A percentile compares a stretch with the other conserved stretches of the same genome.
Evolutionary conservation across 305 asterid genomes (phyloP).

Genomic region (Fraxinus latifolia): DNA sequence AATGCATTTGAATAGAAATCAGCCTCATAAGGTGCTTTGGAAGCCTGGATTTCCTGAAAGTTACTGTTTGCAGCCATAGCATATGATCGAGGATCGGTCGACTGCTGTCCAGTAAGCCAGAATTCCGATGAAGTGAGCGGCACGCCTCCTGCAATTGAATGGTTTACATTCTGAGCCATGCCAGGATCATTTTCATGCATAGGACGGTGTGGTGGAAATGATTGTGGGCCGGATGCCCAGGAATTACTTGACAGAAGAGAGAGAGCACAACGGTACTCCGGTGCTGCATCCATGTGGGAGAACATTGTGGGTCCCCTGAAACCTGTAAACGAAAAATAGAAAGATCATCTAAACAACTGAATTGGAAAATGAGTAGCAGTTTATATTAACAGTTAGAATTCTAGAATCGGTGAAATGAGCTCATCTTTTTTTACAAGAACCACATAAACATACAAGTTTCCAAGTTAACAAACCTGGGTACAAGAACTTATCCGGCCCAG

Average conservation of each 20-base stretch:
- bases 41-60: constrained; percentile 45
- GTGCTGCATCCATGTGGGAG: constrained; percentile 52
- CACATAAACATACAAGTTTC: neutral
- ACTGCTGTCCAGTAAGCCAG: constrained; percentile 39
- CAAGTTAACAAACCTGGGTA: neutral
- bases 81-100: constrained; percentile 28
- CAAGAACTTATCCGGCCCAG: neutral
- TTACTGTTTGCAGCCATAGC: constrained; percentile 24
- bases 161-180: constrained; percentile 36
- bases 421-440: neutral
- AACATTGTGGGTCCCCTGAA: constrained; percentile 48
- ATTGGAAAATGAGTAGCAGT: neutral
- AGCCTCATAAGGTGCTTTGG: constrained; percentile 39
- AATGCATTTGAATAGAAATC: constrained; percentile 44
- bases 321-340: constrained; percentile 30
- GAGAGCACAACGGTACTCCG: constrained; percentile 79
- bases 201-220: constrained; percentile 34
- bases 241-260: constrained; percentile 95
- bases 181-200: constrained; percentile 27
- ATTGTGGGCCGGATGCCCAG: constrained; percentile 54
- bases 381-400: neutral
- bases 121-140: constrained; percentile 41
- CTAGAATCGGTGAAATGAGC: neutral
- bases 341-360: neutral
- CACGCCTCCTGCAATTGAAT: constrained; percentile 37